phyloP scores from a whole-genome alignment of 208 protist genomes.

The Wallacemonas rigidus region DNA sequence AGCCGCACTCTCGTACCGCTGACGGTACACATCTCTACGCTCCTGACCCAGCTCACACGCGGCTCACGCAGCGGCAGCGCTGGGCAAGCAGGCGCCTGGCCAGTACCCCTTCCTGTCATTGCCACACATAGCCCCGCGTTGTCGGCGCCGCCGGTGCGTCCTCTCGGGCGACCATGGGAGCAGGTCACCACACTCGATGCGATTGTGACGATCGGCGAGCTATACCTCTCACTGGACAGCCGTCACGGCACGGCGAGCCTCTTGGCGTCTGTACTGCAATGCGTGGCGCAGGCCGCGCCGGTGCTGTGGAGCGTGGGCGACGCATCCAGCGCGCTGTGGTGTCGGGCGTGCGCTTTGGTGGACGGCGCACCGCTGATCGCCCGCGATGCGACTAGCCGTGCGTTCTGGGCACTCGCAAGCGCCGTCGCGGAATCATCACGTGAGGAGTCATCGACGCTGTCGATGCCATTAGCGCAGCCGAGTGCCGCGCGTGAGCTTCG shows the following conservation, averaged over 20 bases:
- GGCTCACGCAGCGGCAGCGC: neutral
- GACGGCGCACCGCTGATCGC: slow-evolving; percentile 28
- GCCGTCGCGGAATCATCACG: neutral
- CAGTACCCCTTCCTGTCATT: too few relatives aligned
- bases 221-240: slow-evolving; percentile 20
- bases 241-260: slow-evolving; percentile 41
- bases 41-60: neutral
- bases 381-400: slow-evolving; percentile 8
- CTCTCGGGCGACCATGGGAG: neutral
- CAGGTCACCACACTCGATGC: neutral
- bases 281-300: slow-evolving; percentile 27
- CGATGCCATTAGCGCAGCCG: too few relatives aligned
- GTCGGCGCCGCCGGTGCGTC: neutral
- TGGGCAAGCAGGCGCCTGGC: too few relatives aligned
- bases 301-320: slow-evolving; percentile 24
- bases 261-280: slow-evolving; percentile 43
- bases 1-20: slow-evolving; percentile 11
- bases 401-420: slow-evolving; percentile 6
- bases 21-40: neutral
- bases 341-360: slow-evolving; percentile 42
- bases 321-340: slow-evolving; percentile 23
- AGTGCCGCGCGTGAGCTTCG: too few relatives aligned
- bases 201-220: slow-evolving; percentile 37
- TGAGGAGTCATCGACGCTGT: neutral
- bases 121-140: too few relatives aligned